Evolutionary conservation across 2,329 filamentous ascomycete species (phyloP), one percentile per base, ranked within the genome.

Genomic region (Cladosporium sp.): DNA sequence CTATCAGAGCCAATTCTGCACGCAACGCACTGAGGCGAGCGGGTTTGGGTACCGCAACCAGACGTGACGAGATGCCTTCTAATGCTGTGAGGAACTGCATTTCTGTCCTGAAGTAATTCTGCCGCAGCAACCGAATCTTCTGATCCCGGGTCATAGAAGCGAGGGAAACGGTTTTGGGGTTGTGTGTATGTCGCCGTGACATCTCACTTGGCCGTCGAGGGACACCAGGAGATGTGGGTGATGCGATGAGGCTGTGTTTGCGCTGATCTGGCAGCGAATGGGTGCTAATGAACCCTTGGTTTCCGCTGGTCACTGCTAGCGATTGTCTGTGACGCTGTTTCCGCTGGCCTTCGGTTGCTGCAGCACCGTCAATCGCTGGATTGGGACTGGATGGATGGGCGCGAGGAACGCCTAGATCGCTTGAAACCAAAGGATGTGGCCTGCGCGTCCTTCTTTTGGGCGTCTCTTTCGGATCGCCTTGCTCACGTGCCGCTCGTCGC

Each of bases 91-190:
- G 71, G 69, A 94, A 92, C 65, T 90, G 88, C 0, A 89, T 92
- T 73, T 94, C 83, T 61, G 86, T 90, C 55, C 89, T 82, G 70
- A 93, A 94, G 72, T 94, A 94, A 71, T 94, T 90, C 60, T 92
- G 88, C 58, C 89, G 80, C 61, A 94, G 71, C 9, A 92, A 74
- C 51, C 86, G 85, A n/a, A 85, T 82, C 70, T 90, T 90, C 70
- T 92, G 88, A 11, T 78, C 74, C 4, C 77, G 72, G 1, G 85
- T 84, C 69, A 93, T 76, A 20, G 88, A 82, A n/a, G 80, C 82
- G 2, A 86, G 80, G 15, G 77, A 84, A 12, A 85, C 71, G 5
- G 82, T 74, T 5, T 81, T 80, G 65, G 87, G 75, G 65, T 64
- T 73, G 68, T 75, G 86, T 2, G 86, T 84, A 72, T 88, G 86